Percentiles rank a stretch among this genome's conserved stretches.
phyloP scores from a whole-genome alignment of 768 basidiomycete species.

The Strobilomyces dryophilus region DNA sequence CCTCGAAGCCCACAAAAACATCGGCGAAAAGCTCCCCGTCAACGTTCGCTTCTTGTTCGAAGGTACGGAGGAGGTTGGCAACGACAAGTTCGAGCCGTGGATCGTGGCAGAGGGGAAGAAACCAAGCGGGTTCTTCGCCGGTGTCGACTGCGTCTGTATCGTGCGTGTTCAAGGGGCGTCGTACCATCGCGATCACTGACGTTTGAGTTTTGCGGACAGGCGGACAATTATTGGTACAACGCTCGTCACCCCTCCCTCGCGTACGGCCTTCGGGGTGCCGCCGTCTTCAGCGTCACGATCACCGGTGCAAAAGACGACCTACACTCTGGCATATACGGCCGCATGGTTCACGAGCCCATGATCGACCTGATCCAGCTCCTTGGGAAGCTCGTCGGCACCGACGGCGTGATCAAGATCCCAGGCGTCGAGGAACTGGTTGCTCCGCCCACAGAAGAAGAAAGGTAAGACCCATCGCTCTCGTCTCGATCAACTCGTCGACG shows the following conservation, averaged over 20 bases:
- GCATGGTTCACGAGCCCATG: slow-evolving; percentile 82
- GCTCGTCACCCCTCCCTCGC: slow-evolving; percentile 69
- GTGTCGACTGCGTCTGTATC: slow-evolving; percentile 85
- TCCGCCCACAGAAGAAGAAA: slow-evolving; percentile 51
- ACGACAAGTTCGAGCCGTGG: slow-evolving; percentile 73
- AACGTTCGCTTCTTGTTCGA: slow-evolving; percentile 88
- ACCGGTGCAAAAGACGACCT: slow-evolving; percentile 80
- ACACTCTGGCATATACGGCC: slow-evolving; percentile 83
- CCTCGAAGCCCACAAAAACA: slow-evolving; percentile 72
- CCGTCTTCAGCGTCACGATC: slow-evolving; percentile 76
- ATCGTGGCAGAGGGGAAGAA: slow-evolving; percentile 34
- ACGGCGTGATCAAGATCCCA: slow-evolving; percentile 42
- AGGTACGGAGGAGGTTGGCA: slow-evolving; percentile 91
- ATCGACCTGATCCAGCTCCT: slow-evolving; percentile 77
- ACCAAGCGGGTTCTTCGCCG: slow-evolving; percentile 68
- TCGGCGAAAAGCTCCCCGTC: slow-evolving; percentile 72
- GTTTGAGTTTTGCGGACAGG: slow-evolving; percentile 35
- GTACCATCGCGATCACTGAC: neutral
- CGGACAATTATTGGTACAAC: slow-evolving; percentile 91
- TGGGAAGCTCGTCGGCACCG: slow-evolving; percentile 68
- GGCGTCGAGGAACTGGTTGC: slow-evolving; percentile 81
- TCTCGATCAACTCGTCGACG: neutral
- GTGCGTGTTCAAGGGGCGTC: slow-evolving; percentile 33
- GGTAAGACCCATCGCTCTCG: neutral
- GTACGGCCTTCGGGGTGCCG: slow-evolving; percentile 79